These are phyloP conservation scores for Lizonia empirigonia DNA, from an alignment of 2,329 filamentous ascomycete species.

Conservation along the genomic window DNA sequence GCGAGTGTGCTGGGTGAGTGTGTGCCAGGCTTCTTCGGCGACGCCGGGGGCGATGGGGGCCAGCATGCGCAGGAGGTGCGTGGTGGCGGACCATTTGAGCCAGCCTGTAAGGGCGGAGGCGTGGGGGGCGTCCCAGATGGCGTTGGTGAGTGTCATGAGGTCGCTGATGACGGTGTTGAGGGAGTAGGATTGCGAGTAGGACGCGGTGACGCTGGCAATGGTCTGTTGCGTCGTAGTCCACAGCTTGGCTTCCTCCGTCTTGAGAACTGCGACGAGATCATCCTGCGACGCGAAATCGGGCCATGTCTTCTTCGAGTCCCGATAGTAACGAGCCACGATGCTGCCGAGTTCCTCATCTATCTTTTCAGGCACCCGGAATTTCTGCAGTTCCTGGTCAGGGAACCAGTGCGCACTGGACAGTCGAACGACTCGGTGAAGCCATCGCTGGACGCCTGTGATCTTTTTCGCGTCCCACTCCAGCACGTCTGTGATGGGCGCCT, in stretches of 20 bases:
- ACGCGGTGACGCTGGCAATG: slow-evolving; percentile 69
- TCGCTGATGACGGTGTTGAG: slow-evolving; percentile 86
- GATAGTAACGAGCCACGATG: slow-evolving; percentile 20
- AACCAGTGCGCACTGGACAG: slow-evolving; percentile 46
- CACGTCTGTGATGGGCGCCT: slow-evolving; percentile 81
- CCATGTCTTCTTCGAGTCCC: not conserved
- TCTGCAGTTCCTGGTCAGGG: slow-evolving; percentile 31
- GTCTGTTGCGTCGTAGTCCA: slow-evolving; percentile 72
- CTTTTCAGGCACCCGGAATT: slow-evolving; percentile 28
- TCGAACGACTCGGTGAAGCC: slow-evolving; percentile 72
- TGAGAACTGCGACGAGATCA: slow-evolving; percentile 21
- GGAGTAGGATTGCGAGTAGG: slow-evolving; percentile 73
- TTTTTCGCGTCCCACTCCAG: slow-evolving; percentile 87
- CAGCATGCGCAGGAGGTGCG: slow-evolving; percentile 70
- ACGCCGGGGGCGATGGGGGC: slow-evolving; percentile 82
- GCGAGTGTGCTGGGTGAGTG: slow-evolving; percentile 51
- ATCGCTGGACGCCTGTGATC: slow-evolving; percentile 80
- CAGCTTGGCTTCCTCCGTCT: slow-evolving; percentile 51
- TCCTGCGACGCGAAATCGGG: not conserved
- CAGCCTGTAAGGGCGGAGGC: slow-evolving; percentile 46
- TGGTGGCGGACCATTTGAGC: slow-evolving; percentile 58
- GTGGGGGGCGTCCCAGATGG: slow-evolving; percentile 40
- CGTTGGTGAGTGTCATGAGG: slow-evolving; percentile 80
- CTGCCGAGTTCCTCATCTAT: slow-evolving; percentile 30
- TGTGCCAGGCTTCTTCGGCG: slow-evolving; percentile 78